A percentile compares a stretch with the other conserved stretches of the same genome.
Conservation (phyloP, 306 rosid genomes). For the Cercis canadensis region DNA sequence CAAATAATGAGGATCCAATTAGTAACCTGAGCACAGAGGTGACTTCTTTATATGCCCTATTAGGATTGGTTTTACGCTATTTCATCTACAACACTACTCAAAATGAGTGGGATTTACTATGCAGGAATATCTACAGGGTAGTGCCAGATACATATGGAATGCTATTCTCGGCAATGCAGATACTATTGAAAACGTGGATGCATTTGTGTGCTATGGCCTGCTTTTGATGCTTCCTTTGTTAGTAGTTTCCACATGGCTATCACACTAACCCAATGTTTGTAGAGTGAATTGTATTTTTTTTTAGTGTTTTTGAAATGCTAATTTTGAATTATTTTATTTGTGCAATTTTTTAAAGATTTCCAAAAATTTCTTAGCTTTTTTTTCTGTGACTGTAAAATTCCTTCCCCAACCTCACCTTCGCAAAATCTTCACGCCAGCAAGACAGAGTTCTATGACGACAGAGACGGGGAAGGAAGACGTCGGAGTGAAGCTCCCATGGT, state of each 20-base stretch:
- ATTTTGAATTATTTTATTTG: too few relatives aligned
- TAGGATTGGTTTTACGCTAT: background rate
- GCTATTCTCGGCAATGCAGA: conserved; percentile 45
- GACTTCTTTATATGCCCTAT: conserved; percentile 22
- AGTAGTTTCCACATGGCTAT: conserved; percentile 65
- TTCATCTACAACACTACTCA: conserved; percentile 26
- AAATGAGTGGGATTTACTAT: conserved; percentile 38
- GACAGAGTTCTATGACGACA: too few relatives aligned
- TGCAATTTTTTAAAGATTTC: too few relatives aligned
- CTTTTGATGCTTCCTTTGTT: conserved; percentile 66
- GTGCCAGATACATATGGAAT: conserved; percentile 51
- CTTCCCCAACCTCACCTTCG: too few relatives aligned
- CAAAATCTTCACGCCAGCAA: too few relatives aligned
- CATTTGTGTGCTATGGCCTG: conserved; percentile 73
- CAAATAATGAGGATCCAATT: conserved; percentile 45
- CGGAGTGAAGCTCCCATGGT: too few relatives aligned
- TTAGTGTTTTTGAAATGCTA: too few relatives aligned
- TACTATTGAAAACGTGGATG: conserved; percentile 57
- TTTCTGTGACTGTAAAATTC: too few relatives aligned
- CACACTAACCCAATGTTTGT: conserved; percentile 31
- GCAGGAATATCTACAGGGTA: conserved; percentile 56
- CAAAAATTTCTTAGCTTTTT: too few relatives aligned
- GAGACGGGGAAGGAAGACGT: too few relatives aligned
- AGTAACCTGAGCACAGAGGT: conserved; percentile 51
- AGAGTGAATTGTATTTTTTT: too few relatives aligned